These are phyloP conservation scores for Solanum corneliomulleri DNA, from an alignment of 257 asterid genomes.

Conservation along the genomic window DNA sequence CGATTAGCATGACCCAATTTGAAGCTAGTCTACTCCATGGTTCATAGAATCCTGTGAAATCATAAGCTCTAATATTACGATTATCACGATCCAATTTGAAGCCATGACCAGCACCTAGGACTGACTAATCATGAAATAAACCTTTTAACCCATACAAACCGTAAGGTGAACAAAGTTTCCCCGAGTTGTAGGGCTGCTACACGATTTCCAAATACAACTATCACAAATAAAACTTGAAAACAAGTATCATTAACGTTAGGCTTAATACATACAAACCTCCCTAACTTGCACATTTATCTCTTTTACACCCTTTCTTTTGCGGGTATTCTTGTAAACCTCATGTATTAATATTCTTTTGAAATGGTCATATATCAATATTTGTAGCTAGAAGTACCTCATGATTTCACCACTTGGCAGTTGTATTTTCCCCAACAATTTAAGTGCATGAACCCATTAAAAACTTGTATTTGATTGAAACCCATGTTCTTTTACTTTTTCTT, in stretches of 20 bases:
- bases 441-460: not conserved
- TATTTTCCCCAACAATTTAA: not conserved
- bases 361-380: not conserved
- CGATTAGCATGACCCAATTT: not conserved
- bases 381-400: not conserved
- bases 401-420: not conserved
- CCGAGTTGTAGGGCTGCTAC: not conserved
- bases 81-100: not conserved
- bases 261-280: not conserved
- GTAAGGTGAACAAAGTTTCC: not conserved
- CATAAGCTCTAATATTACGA: not conserved
- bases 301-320: not conserved
- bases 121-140: not conserved
- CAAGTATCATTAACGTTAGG: not conserved
- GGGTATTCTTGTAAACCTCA: not conserved
- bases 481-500: not conserved
- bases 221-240: not conserved
- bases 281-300: not conserved
- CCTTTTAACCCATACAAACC: not conserved
- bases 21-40: not conserved
- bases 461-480: not conserved
- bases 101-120: not conserved
- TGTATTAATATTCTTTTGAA: not conserved
- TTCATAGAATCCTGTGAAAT: not conserved
- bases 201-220: not conserved